A percentile compares a stretch with the other conserved stretches of the same genome.
These are phyloP conservation scores for Neurospora sp. DNA, from an alignment of 2,329 filamentous ascomycete species.

Conservation along the genomic window DNA sequence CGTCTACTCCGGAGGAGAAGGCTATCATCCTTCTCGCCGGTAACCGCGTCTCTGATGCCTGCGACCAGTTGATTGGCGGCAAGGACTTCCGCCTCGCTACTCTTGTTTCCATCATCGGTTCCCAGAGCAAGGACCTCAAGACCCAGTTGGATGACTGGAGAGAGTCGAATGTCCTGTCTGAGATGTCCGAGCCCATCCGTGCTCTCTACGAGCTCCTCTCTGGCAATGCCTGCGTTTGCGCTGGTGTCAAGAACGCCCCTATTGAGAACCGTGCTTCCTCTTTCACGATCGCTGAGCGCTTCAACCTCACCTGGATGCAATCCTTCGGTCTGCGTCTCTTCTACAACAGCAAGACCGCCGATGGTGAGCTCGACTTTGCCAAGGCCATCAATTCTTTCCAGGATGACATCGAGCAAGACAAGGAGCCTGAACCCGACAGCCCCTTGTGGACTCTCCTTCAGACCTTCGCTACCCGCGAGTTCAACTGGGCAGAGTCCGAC, in stretches of 20 bases:
- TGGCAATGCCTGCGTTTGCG: slow-evolving; percentile 76
- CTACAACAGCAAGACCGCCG: slow-evolving; percentile 58
- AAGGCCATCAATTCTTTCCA: slow-evolving; percentile 65
- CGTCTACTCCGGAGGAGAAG: slow-evolving; percentile 65
- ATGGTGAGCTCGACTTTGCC: slow-evolving; percentile 55
- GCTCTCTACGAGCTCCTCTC: slow-evolving; percentile 83
- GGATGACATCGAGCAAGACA: slow-evolving; percentile 60
- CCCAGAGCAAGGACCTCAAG: slow-evolving; percentile 65
- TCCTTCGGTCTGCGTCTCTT: slow-evolving; percentile 85
- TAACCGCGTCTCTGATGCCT: slow-evolving; percentile 73
- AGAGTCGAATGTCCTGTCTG: slow-evolving; percentile 71
- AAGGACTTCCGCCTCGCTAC: slow-evolving; percentile 79
- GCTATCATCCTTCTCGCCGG: slow-evolving; percentile 72
- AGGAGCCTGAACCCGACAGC: slow-evolving; percentile 55
- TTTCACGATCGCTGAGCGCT: slow-evolving; percentile 75
- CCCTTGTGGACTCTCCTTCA: slow-evolving; percentile 74
- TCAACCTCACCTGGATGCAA: slow-evolving; percentile 85
- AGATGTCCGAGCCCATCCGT: slow-evolving; percentile 75
- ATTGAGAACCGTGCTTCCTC: slow-evolving; percentile 71
- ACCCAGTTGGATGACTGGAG: slow-evolving; percentile 80
- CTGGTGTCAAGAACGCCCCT: slow-evolving; percentile 63
- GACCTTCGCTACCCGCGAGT: slow-evolving; percentile 56
- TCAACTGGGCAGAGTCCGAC: slow-evolving; percentile 54
- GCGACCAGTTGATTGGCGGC: slow-evolving; percentile 64
- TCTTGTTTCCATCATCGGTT: slow-evolving; percentile 72